A percentile compares a stretch with the other conserved stretches of the same genome.
These are phyloP conservation scores for Kregervanrija delftensis DNA, from an alignment of 805 yeast species.

Conservation along the genomic window DNA sequence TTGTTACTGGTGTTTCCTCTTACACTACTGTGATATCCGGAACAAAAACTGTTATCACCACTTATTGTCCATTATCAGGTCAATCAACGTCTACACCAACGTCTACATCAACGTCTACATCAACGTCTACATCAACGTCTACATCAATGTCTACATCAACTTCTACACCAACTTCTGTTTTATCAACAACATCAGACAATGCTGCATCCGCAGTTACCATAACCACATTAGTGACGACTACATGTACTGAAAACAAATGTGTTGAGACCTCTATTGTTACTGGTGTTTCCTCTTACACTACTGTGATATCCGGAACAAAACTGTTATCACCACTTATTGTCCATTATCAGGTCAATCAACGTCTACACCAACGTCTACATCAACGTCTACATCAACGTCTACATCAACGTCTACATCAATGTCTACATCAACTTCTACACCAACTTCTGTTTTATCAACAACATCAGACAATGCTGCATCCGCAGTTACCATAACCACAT, in stretches of 20 bases:
- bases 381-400: not conserved
- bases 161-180: not conserved
- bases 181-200: too few species aligned
- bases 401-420: not conserved
- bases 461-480: not conserved
- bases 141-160: constrained; percentile 1
- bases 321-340: constrained; percentile 34
- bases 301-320: constrained; percentile 28
- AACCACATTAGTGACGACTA: constrained; percentile 6
- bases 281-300: constrained; percentile 21
- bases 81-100: not conserved
- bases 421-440: not conserved
- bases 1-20: constrained; percentile 5
- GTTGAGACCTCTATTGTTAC: constrained; percentile 8
- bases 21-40: constrained; percentile 27
- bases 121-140: not conserved
- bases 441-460: not conserved
- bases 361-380: not conserved
- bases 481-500: not conserved
- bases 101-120: constrained; percentile 4
- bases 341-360: constrained; percentile 14
- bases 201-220: not conserved
- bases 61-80: constrained; percentile 26
- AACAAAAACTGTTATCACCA: constrained; percentile 29
- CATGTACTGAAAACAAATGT: constrained; percentile 12